Evolutionary conservation across 352 stramenopile species (phyloP), one percentile per base, ranked within the genome.

Genomic region (Peronospora destructor): DNA sequence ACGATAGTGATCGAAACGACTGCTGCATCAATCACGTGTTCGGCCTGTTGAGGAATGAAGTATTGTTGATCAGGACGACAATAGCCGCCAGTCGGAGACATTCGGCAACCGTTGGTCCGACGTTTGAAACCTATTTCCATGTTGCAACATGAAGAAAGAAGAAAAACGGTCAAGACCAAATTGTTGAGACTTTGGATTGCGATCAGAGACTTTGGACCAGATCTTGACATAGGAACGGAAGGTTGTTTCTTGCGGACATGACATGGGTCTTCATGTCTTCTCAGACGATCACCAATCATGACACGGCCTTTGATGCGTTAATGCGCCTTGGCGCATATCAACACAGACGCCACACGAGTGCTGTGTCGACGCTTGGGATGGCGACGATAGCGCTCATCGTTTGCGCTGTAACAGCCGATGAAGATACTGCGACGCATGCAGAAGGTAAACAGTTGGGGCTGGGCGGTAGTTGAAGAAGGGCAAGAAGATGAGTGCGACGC

Each of bases 81-180:
- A 59, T 64, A 49, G 56, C 50, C 25, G 33, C 26, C 49, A 59
- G 47, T 54, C 35, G 44, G 42, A 49, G 55, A 53, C 48, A 58
- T 53, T 25, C 40, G 17, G 4, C 3, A 33, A 33, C 28, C 28
- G 28, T 33, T 33, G 28, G 8, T 33, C 28, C 28, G 28, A 12
- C 28, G 28, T 33, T 33, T 13, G 28, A 33, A 33, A 33, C 28
- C 23, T 26, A 26, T 26, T 26, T 26, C 23, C 23, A 26, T 26
- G 2, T 21, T 26, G 23, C 4, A 26, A 26, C 3, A 3, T 1
- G 19, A 23, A 23, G 19, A 23, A 3, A 26, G 23, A 26, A 6
- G 4, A 3, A 26, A 26, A 26, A 26, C 23, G 23, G 23, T 6
- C 23, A 26, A 26, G 23, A 4, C 4, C 23, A 6, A 26, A 4